Evolutionary conservation across 352 stramenopile genomes (phyloP).

Genomic region (Albugo candida): DNA sequence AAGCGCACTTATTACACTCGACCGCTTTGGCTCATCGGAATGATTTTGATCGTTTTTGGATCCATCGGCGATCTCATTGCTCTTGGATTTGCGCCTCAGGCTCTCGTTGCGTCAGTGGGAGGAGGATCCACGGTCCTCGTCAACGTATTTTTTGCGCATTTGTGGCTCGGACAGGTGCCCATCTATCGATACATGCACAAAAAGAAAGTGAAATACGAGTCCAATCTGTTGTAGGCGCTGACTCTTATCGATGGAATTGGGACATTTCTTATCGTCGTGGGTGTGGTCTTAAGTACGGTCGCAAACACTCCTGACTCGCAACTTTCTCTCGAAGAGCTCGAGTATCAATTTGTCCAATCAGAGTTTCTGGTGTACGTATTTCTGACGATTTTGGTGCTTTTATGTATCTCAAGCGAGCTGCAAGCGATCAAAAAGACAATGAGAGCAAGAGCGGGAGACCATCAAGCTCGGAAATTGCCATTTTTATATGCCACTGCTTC

Average conservation of each 20-base stretch:
- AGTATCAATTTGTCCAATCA: conserved; percentile 57
- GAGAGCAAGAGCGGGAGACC: conserved; percentile 18
- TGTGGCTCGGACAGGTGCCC: conserved; percentile 55
- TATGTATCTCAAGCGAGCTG: conserved; percentile 52
- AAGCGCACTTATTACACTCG: conserved; percentile 64
- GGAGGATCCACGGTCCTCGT: conserved; percentile 72
- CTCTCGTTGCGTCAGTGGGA: conserved; percentile 67
- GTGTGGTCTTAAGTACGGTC: conserved; percentile 61
- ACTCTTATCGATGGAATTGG: conserved; percentile 42
- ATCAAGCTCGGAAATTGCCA: conserved; percentile 39
- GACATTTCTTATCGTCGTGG: conserved; percentile 62
- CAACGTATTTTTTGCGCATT: conserved; percentile 78
- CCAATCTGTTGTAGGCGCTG: conserved; percentile 15
- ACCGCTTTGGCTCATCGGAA: conserved; percentile 65
- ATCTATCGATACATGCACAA: not conserved
- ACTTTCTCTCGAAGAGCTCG: conserved; percentile 54
- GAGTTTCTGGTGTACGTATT: conserved; percentile 62
- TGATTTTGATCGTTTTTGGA: conserved; percentile 59
- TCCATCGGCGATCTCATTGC: conserved; percentile 76
- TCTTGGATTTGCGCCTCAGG: conserved; percentile 72
- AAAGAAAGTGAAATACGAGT: not conserved
- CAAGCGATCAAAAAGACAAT: conserved; percentile 25
- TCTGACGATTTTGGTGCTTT: conserved; percentile 49
- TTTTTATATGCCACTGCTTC: conserved; percentile 69
- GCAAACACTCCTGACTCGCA: conserved; percentile 64